Conservation (phyloP, 75 land plant genomes). For the Chamaecyparis obtusa region DNA sequence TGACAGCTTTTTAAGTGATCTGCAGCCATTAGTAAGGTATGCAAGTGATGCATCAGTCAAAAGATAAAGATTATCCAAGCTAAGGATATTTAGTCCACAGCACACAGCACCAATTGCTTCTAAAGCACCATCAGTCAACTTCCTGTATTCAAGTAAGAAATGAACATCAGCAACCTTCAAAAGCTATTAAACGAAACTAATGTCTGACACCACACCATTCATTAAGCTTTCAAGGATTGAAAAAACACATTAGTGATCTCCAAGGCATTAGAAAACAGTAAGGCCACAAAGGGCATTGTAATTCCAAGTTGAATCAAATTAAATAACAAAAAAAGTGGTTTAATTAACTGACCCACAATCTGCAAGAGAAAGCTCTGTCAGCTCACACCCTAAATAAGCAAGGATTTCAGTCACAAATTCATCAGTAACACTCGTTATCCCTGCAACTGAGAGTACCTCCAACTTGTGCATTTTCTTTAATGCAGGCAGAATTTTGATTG, state of each 20-base stretch:
- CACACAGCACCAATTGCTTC: slow-evolving; percentile 50
- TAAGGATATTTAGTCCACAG: slow-evolving; percentile 31
- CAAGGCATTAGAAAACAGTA: not conserved
- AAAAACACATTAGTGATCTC: not conserved
- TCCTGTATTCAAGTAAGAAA: slow-evolving; percentile 36
- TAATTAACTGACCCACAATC: slow-evolving; percentile 52
- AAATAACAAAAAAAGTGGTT: not conserved
- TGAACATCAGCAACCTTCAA: not conserved
- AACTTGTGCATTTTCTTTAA: slow-evolving; percentile 44
- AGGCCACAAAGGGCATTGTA: not conserved
- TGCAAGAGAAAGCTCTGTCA: slow-evolving; percentile 50
- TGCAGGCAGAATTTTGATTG: slow-evolving; percentile 48
- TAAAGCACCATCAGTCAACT: slow-evolving; percentile 51
- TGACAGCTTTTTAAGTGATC: slow-evolving; percentile 34
- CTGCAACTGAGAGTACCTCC: slow-evolving; percentile 52
- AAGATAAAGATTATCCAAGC: slow-evolving; percentile 28
- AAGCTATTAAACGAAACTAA: not conserved
- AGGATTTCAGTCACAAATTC: slow-evolving; percentile 46
- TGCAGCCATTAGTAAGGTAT: slow-evolving; percentile 55
- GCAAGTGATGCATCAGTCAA: slow-evolving; percentile 57
- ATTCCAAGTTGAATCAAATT: not conserved
- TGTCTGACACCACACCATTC: not conserved
- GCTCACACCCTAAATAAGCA: slow-evolving; percentile 23
- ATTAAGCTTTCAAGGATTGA: not conserved
- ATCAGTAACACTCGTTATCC: slow-evolving; percentile 41